A percentile compares a stretch with the other conserved stretches of the same genome.
Evolutionary conservation across 2,329 filamentous ascomycete genomes (phyloP).

Genomic region (Tothia fuscella): DNA sequence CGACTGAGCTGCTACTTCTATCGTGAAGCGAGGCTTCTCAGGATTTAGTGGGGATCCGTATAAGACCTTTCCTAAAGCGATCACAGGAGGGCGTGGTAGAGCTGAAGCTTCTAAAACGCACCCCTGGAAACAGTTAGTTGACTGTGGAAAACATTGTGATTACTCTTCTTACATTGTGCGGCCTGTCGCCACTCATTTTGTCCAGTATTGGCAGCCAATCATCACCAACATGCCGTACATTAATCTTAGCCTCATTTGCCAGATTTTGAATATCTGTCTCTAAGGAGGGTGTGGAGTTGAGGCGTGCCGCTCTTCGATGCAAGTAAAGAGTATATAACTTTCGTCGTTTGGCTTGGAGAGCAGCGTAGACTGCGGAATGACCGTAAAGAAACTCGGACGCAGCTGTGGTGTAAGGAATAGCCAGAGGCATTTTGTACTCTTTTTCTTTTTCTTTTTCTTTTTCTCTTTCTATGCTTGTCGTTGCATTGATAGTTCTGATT

Average conservation of each 20-base stretch:
- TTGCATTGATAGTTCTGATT: too few species aligned
- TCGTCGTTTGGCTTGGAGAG: constrained; percentile 55
- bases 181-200: constrained; percentile 69
- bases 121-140: constrained; percentile 35
- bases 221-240: constrained; percentile 47
- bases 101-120: constrained; percentile 78
- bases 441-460: too few species aligned
- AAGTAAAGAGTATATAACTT: constrained; percentile 79
- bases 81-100: constrained; percentile 41
- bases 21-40: constrained; percentile 38
- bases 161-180: constrained; percentile 54
- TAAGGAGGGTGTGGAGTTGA: too few species aligned
- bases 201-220: constrained; percentile 60
- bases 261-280: constrained; percentile 13
- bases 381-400: constrained; percentile 91
- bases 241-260: constrained; percentile 32
- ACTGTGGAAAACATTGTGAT: not conserved
- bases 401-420: constrained; percentile 64
- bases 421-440: too few species aligned
- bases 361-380: constrained; percentile 65
- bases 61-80: constrained; percentile 21
- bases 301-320: constrained; percentile 19
- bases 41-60: not conserved
- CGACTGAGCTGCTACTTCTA: constrained; percentile 55
- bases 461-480: too few species aligned